phyloP scores from a whole-genome alignment of 176 grass and related monocot species.

The Urochloa ruziziensis region DNA sequence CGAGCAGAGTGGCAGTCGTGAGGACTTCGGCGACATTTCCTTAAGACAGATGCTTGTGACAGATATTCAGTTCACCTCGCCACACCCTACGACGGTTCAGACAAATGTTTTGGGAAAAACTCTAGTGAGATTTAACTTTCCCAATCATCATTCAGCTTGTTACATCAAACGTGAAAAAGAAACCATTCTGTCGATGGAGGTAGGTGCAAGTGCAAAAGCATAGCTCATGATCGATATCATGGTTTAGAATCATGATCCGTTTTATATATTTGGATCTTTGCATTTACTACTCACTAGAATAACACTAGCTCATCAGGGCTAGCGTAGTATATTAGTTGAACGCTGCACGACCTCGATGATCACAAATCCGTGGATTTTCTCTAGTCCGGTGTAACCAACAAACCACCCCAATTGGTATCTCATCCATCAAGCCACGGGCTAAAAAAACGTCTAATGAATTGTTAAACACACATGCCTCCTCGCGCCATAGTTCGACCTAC shows the following conservation, averaged over 20 bases:
- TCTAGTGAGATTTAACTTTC: no score
- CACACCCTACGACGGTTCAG: no score
- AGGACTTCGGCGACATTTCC: no score
- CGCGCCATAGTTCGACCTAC: not conserved
- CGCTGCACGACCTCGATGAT: conserved; percentile 33
- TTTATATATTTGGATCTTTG: not conserved
- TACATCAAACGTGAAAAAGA: not conserved
- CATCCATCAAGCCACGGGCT: not conserved
- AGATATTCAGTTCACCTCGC: no score
- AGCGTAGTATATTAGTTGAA: not conserved
- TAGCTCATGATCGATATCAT: not conserved
- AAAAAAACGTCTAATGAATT: not conserved
- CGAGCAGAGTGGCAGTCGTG: no score
- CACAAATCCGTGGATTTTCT: conserved; percentile 32
- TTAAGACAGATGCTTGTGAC: no score
- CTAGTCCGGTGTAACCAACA: not conserved
- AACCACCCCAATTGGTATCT: not conserved
- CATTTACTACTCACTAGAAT: not conserved
- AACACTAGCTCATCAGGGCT: not conserved
- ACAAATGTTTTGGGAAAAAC: no score
- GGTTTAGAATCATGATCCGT: not conserved
- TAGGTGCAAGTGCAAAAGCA: not conserved
- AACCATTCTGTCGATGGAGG: not conserved
- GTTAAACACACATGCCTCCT: not conserved
- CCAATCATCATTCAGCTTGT: not conserved